Evolutionary conservation across 2,329 filamentous ascomycete genomes (phyloP).

Genomic region (Colletotrichum tamarilloi): DNA sequence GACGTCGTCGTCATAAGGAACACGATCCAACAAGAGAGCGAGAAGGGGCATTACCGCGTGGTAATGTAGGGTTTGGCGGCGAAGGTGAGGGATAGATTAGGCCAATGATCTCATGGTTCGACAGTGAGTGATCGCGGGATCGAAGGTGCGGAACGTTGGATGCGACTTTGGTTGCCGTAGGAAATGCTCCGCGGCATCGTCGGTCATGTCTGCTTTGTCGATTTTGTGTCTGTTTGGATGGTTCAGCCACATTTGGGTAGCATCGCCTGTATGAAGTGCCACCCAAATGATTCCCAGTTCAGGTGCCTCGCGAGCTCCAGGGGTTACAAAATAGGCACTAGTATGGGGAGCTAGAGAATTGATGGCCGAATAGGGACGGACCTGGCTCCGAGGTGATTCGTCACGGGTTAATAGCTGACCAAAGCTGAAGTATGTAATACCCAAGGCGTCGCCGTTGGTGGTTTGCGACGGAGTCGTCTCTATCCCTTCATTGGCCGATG

Average conservation of each 20-base stretch:
- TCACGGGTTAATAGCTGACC: conserved; percentile 3
- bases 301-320: conserved; percentile 26
- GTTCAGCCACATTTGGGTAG: conserved; percentile 27
- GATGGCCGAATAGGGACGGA: conserved; percentile 31
- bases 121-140: conserved; percentile 1
- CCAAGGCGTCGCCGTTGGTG: neutral
- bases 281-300: conserved; percentile 24
- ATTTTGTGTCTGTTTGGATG: conserved; percentile 6
- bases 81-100: neutral
- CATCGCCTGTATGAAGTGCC: conserved; percentile 16
- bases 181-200: neutral
- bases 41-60: neutral
- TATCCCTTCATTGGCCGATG: neutral
- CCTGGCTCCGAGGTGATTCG: conserved; percentile 29
- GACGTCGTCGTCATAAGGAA: neutral
- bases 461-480: neutral
- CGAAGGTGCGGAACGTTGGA: neutral
- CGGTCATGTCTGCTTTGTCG: neutral
- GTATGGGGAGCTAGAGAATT: conserved; percentile 12
- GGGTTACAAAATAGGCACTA: conserved; percentile 30
- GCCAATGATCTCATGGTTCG: conserved; percentile 9
- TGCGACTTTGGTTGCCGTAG: neutral
- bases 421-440: conserved; percentile 21
- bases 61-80: neutral
- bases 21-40: neutral